A percentile compares a stretch with the other conserved stretches of the same genome.
phyloP scores from a whole-genome alignment of 2,329 filamentous ascomycete species.

The Arthrobotrys sphaeroides region DNA sequence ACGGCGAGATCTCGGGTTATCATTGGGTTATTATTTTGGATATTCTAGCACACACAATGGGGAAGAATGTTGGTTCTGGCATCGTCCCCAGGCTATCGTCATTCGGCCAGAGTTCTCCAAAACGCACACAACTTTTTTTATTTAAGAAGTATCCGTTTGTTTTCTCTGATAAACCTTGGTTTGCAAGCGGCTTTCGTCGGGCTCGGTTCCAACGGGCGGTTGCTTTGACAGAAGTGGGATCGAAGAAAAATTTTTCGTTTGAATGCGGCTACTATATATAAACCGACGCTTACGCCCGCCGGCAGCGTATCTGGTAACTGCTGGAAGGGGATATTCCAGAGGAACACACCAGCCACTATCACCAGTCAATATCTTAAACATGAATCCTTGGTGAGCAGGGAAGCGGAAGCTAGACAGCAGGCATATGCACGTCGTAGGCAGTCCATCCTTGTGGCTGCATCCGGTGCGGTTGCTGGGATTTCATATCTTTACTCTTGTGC shows the following conservation, averaged over 20 bases:
- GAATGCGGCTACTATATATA: conserved; percentile 54
- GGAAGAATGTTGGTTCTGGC: conserved; percentile 9
- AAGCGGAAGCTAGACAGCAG: conserved; percentile 48
- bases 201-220: conserved; percentile 26
- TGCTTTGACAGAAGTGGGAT: conserved; percentile 18
- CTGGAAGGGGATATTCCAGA: conserved; percentile 40
- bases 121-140: not conserved
- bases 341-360: conserved; percentile 50
- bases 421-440: conserved; percentile 46
- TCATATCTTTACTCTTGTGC: conserved; percentile 26
- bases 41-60: conserved; percentile 24
- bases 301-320: conserved; percentile 25
- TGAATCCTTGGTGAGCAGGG: conserved; percentile 41
- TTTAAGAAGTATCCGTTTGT: conserved; percentile 1
- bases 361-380: conserved; percentile 51
- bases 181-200: conserved; percentile 51
- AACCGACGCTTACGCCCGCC: conserved; percentile 37
- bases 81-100: conserved; percentile 25
- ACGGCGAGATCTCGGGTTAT: conserved; percentile 50
- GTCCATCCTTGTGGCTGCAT: conserved; percentile 53
- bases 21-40: conserved; percentile 40
- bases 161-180: conserved; percentile 21
- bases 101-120: not conserved
- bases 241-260: conserved; percentile 37
- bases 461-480: conserved; percentile 49